Conservation (phyloP, 305 asterid genomes). For the Fraxinus xanthoxyloides region DNA sequence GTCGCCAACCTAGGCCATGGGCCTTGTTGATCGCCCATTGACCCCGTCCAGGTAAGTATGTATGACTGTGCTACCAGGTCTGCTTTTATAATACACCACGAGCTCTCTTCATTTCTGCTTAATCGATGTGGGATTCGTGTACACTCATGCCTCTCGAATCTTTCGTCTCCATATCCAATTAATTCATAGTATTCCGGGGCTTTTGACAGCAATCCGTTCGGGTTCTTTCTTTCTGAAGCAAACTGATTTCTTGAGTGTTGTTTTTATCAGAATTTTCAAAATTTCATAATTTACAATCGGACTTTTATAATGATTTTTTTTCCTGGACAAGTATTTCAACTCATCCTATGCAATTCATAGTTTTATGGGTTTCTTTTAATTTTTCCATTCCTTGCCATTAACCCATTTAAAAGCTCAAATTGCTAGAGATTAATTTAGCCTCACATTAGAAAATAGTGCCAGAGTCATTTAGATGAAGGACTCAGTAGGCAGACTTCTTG, state of each 20-base stretch:
- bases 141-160: not conserved
- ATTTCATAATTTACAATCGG: not conserved
- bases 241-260: not conserved
- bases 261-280: not conserved
- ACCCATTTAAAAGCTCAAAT: not conserved
- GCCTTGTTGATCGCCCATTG: constrained; percentile 38
- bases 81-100: not conserved
- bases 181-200: not conserved
- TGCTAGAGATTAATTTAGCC: not conserved
- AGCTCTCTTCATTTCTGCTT: not conserved
- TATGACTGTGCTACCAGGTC: not conserved
- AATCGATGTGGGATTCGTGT: not conserved
- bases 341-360: not conserved
- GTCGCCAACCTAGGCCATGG: constrained; percentile 47
- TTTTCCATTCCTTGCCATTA: not conserved
- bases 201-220: not conserved
- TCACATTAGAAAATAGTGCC: not conserved
- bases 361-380: not conserved
- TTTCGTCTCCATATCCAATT: not conserved
- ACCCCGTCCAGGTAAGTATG: constrained; percentile 62
- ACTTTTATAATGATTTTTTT: not conserved
- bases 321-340: not conserved
- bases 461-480: not conserved
- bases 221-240: not conserved
- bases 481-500: not conserved